Conservation (phyloP, 2,329 filamentous ascomycete genomes). For the Aspergillus transmontanensis region DNA sequence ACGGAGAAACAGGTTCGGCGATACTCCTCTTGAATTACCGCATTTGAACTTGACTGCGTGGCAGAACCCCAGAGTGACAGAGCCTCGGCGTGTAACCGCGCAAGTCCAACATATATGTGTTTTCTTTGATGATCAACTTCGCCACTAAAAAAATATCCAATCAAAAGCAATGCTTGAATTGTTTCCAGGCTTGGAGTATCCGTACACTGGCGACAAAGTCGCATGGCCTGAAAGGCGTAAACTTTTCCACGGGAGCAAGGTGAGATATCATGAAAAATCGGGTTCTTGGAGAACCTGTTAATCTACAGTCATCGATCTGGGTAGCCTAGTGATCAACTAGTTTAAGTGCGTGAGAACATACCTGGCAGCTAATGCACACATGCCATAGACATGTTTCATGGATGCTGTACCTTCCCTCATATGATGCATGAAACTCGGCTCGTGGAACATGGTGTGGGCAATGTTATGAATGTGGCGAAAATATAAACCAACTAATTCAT, state of each 20-base stretch:
- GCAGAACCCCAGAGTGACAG: slow-evolving; percentile 10
- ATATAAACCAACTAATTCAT: slow-evolving; percentile 22
- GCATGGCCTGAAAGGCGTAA: slow-evolving; percentile 16
- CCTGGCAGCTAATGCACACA: slow-evolving; percentile 27
- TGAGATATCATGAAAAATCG: slow-evolving; percentile 10
- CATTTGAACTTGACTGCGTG: background rate
- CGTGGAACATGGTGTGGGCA: slow-evolving; percentile 26
- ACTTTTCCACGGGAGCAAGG: slow-evolving; percentile 19
- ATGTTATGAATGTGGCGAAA: slow-evolving; percentile 28
- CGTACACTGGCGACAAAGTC: slow-evolving; percentile 15
- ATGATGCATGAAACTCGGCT: slow-evolving; percentile 21
- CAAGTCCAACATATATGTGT: slow-evolving; percentile 24
- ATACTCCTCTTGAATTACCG: slow-evolving; percentile 18
- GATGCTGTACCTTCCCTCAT: slow-evolving; percentile 20
- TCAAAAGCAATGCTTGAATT: slow-evolving; percentile 20
- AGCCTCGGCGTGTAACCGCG: slow-evolving; percentile 24
- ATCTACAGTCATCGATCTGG: background rate
- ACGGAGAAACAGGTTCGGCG: slow-evolving; percentile 25
- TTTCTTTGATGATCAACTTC: slow-evolving; percentile 22
- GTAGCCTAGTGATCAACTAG: background rate
- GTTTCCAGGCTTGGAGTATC: slow-evolving; percentile 22
- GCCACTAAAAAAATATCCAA: slow-evolving; percentile 23
- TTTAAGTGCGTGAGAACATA: slow-evolving; percentile 2
- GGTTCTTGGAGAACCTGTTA: slow-evolving; percentile 21
- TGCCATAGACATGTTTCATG: slow-evolving; percentile 22